Percentiles rank a stretch among this genome's conserved stretches.
These are phyloP conservation scores for Albifimbria verrucaria DNA, from an alignment of 2,329 filamentous ascomycete genomes.

Conservation along the genomic window DNA sequence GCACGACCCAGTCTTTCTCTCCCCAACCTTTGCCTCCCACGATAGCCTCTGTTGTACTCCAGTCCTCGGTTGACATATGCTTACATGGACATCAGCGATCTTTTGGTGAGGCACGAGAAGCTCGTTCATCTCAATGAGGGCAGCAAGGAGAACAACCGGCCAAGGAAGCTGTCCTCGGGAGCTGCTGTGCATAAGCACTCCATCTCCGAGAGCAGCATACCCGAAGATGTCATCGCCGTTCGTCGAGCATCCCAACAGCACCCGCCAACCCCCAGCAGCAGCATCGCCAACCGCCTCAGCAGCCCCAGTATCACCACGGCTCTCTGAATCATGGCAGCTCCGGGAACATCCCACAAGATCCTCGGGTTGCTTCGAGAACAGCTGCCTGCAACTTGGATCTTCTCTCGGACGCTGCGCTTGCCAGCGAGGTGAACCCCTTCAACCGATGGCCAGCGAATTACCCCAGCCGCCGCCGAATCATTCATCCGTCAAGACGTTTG, in stretches of 20 bases:
- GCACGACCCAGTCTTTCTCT: no score
- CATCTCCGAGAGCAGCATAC: conserved; percentile 44
- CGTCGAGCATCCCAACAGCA: conserved; percentile 24
- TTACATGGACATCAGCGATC: conserved; percentile 63
- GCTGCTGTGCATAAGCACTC: conserved; percentile 40
- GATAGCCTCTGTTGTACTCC: background rate
- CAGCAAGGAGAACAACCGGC: conserved; percentile 49
- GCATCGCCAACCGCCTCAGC: conserved; percentile 15
- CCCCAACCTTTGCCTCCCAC: background rate
- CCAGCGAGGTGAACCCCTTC: conserved; percentile 52
- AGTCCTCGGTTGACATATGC: conserved; percentile 19
- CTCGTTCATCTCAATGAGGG: conserved; percentile 61
- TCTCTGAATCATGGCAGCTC: conserved; percentile 30
- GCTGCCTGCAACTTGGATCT: conserved; percentile 56
- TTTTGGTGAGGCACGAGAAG: conserved; percentile 62
- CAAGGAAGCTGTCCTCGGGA: conserved; percentile 50
- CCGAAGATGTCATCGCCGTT: conserved; percentile 43
- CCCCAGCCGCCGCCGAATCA: conserved; percentile 36
- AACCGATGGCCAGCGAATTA: conserved; percentile 45
- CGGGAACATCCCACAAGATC: conserved; percentile 41
- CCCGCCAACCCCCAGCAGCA: conserved; percentile 7
- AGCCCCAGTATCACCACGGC: conserved; percentile 37
- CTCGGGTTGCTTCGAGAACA: conserved; percentile 41
- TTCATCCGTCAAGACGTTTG: conserved; percentile 46
- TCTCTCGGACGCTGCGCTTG: conserved; percentile 57